Base-by-base conservation (phyloP, 441 rosid species). In the Croton setiger region DNA sequence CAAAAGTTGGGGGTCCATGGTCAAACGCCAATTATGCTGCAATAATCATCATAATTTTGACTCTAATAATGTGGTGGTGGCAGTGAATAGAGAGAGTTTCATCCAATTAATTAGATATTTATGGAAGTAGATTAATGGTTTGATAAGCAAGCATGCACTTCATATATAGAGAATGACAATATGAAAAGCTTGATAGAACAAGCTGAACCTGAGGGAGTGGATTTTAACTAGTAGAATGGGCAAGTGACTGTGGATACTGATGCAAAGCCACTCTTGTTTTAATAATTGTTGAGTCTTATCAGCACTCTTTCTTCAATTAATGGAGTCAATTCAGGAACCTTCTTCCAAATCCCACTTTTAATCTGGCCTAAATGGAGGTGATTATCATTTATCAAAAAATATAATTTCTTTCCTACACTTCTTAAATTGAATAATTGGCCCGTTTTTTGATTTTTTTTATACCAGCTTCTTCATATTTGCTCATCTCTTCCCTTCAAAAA, bases 301-400 rank as follows among this genome's bases (percentile, higher is more conserved):
- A 27, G 36, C 61, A 75, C 33, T 66, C 2, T 27, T 27, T 27
- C 31, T 27, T 27, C 31, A 27, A 0, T 27, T 27, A 27, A 27
- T 27, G 31, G 31, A 27, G 31, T 2, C 31, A 27, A 27, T 27
- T 27, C 31, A 27, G 31, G 31, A 27, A 27, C 2, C 85, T 59
- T 70, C 79, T 41, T 44, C 17, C 14, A 44, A 44, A 44, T 27
- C 31, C 48, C 48, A 35, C 70, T 75, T 12, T 67, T 79, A 27
- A 57, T 82, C 41, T 82, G 80, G 83, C 81, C 79, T 1, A 27
- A 79, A 77, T 57, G 85, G 81, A 77, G 81, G 76, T 78, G 63
- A 63, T 9, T 17, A 17, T 13, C 52, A 44, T 12, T 43, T 27
- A 27, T 27, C 31, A 1, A 27, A 27, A 27, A 27, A 2, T 27